Percentiles rank a stretch among this genome's conserved stretches.
Conservation (phyloP, 352 stramenopile species). For the Sclerospora graminicola region DNA sequence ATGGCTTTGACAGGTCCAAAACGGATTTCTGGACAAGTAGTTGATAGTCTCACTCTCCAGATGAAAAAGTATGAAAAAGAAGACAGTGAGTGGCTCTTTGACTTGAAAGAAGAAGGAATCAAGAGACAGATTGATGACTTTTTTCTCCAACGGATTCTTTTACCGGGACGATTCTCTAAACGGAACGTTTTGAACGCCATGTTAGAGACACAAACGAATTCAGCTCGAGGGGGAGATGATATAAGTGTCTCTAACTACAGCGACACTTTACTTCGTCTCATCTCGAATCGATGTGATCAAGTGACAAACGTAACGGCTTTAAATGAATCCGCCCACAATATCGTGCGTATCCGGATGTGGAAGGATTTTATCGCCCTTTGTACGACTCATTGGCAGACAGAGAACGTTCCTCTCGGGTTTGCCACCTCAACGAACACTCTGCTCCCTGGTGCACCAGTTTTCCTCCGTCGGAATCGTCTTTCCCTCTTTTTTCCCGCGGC, state of each 20-base stretch:
- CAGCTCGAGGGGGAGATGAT: too few species aligned
- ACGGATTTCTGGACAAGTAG: conserved; percentile 33
- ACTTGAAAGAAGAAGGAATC: conserved; percentile 33
- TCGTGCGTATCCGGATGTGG: conserved; percentile 46
- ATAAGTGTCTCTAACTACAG: conserved; percentile 66
- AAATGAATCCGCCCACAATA: conserved; percentile 14
- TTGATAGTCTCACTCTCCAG: conserved; percentile 48
- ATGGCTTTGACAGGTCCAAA: conserved; percentile 58
- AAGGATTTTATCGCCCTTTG: conserved; percentile 57
- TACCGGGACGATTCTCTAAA: conserved; percentile 55
- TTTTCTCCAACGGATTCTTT: conserved; percentile 42
- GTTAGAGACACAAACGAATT: conserved; percentile 29
- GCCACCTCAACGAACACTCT: conserved; percentile 30
- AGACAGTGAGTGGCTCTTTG: conserved; percentile 46
- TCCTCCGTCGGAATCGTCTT: conserved; percentile 59
- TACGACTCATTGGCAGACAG: conserved; percentile 57
- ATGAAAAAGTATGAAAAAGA: conserved; percentile 57
- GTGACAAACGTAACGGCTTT: conserved; percentile 5
- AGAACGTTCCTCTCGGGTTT: conserved; percentile 65
- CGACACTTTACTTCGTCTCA: conserved; percentile 41
- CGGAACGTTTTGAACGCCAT: conserved; percentile 57
- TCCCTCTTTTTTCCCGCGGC: conserved; percentile 55
- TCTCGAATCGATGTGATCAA: conserved; percentile 30
- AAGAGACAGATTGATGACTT: conserved; percentile 43
- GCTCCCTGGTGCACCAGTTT: conserved; percentile 42